phyloP scores from a whole-genome alignment of 257 asterid genomes.

The Verbascum thapsus region DNA sequence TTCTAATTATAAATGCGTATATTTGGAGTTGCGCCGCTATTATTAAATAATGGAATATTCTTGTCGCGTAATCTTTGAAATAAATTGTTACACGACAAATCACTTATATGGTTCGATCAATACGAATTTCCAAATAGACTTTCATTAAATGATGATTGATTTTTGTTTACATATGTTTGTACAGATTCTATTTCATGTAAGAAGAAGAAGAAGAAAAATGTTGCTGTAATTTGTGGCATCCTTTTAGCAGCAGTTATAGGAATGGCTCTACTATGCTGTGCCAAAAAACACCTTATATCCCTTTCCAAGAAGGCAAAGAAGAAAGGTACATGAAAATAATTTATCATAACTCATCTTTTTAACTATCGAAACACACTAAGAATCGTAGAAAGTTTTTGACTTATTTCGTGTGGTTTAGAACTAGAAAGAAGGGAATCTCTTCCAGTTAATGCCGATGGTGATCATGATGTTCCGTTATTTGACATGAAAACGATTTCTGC shows the following conservation, averaged over 20 bases:
- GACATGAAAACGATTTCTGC: conserved; percentile 25
- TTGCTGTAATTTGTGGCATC: background rate
- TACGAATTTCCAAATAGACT: background rate
- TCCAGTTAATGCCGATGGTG: conserved; percentile 19
- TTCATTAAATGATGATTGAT: conserved; percentile 1
- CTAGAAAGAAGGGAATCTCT: background rate
- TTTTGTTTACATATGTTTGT: background rate
- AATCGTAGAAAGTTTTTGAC: too few species aligned
- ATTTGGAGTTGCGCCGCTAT: background rate
- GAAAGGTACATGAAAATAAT: conserved; percentile 35
- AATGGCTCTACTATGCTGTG: background rate
- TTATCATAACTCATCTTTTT: too few species aligned
- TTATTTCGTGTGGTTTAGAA: conserved; percentile 11
- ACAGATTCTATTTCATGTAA: conserved; percentile 15
- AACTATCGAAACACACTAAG: too few species aligned
- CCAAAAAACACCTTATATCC: background rate
- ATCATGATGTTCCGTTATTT: conserved; percentile 20
- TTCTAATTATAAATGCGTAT: background rate
- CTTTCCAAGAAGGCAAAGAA: background rate
- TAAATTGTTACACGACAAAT: background rate
- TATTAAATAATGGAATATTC: background rate
- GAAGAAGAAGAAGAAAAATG: conserved; percentile 32
- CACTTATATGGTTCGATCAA: background rate
- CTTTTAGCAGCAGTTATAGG: conserved; percentile 11
- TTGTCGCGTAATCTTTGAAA: conserved; percentile 3